phyloP scores from a whole-genome alignment of 2,329 filamentous ascomycete genomes.

The Teratosphaeria destructans region DNA sequence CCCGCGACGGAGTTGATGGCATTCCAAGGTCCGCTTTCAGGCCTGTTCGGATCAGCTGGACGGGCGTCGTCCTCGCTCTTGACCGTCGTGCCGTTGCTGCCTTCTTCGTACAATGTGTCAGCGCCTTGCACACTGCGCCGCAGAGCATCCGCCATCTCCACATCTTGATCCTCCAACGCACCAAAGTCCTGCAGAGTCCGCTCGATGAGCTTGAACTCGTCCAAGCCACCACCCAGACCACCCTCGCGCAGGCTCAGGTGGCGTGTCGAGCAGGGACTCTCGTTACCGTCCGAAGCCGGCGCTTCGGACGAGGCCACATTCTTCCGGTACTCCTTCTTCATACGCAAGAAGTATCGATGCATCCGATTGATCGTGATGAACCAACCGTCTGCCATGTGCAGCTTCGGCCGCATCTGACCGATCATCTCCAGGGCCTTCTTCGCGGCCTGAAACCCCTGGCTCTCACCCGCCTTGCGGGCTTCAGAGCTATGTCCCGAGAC shows the following conservation, averaged over 20 bases:
- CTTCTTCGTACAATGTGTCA: conserved; percentile 21
- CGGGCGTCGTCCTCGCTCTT: conserved; percentile 24
- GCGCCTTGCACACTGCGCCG: conserved; percentile 9
- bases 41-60: conserved; percentile 8
- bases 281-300: conserved; percentile 18
- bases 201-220: conserved; percentile 43
- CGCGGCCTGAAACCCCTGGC: conserved; percentile 33
- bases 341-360: conserved; percentile 42
- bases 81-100: conserved; percentile 17
- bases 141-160: conserved; percentile 26
- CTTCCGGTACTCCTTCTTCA: conserved; percentile 40
- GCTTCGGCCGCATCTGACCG: conserved; percentile 39
- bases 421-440: conserved; percentile 42
- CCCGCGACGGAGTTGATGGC: conserved; percentile 27
- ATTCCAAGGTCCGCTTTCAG: conserved; percentile 28
- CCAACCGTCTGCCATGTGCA: conserved; percentile 50
- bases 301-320: conserved; percentile 21
- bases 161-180: conserved; percentile 26
- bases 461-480: conserved; percentile 12
- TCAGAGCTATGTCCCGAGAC: conserved; percentile 3
- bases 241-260: conserved; percentile 22
- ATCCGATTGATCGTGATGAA: conserved; percentile 44
- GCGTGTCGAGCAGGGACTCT: conserved; percentile 18
- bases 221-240: conserved; percentile 41
- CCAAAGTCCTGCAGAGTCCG: conserved; percentile 27